These are phyloP conservation scores for Albizia julibrissin DNA, from an alignment of 306 rosid genomes.

Conservation along the genomic window DNA sequence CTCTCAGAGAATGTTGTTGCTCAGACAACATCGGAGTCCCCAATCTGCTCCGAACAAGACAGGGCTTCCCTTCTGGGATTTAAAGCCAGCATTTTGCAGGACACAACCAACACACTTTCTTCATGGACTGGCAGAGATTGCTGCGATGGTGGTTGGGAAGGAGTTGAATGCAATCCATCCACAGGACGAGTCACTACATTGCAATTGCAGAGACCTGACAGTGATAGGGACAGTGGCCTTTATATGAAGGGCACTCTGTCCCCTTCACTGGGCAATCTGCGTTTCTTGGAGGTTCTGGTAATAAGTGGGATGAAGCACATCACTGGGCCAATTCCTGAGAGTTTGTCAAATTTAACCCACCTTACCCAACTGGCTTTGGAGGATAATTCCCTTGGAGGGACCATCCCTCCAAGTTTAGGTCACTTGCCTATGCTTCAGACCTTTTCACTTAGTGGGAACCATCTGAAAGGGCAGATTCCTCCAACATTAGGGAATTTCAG, in stretches of 20 bases:
- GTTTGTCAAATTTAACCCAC: constrained; percentile 64
- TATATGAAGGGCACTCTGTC: constrained; percentile 90
- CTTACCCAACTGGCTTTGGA: constrained; percentile 77
- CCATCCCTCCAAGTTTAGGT: constrained; percentile 81
- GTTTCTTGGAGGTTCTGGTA: constrained; percentile 77
- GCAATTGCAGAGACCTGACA: constrained; percentile 72
- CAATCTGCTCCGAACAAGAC: constrained; percentile 74
- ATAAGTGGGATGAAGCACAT: constrained; percentile 82
- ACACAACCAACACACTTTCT: constrained; percentile 72
- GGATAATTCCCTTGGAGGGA: constrained; percentile 74
- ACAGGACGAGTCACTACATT: constrained; percentile 77
- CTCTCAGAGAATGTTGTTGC: constrained; percentile 40
- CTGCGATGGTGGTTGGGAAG: constrained; percentile 96
- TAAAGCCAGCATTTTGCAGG: constrained; percentile 66
- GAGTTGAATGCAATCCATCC: constrained; percentile 72
- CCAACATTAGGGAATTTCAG: constrained; percentile 60
- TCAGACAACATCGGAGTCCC: constrained; percentile 19
- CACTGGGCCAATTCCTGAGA: constrained; percentile 74
- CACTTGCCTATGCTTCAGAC: constrained; percentile 63
- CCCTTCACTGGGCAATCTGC: constrained; percentile 70
- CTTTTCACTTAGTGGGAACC: constrained; percentile 77
- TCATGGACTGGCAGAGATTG: constrained; percentile 81
- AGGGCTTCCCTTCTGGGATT: constrained; percentile 85
- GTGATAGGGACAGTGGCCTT: constrained; percentile 33
- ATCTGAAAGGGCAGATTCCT: constrained; percentile 75